phyloP scores from a whole-genome alignment of 1,139 yeast species.

The Casaregolazyma lundiana region DNA sequence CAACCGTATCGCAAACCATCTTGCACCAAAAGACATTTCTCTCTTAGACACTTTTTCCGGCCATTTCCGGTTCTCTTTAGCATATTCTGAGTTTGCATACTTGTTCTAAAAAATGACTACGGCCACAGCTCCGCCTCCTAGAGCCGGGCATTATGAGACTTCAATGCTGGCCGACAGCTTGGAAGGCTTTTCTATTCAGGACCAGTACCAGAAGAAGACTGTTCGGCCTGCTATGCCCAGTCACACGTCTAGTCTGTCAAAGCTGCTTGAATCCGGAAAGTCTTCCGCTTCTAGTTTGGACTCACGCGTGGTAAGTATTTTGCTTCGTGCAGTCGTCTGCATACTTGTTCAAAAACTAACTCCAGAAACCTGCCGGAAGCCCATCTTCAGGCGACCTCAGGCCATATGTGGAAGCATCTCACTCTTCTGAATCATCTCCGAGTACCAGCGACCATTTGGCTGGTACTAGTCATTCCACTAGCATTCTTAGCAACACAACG shows the following conservation, averaged over 20 bases:
- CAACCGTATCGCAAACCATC: background rate
- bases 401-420: background rate
- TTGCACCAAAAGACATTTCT: background rate
- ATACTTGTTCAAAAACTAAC: background rate
- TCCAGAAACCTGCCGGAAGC: conserved; percentile 5
- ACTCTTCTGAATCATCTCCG: background rate
- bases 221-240: conserved; percentile 12
- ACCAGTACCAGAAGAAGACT: conserved; percentile 13
- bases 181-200: conserved; percentile 9
- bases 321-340: background rate
- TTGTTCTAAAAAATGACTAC: background rate
- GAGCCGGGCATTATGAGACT: background rate
- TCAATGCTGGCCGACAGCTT: conserved; percentile 3
- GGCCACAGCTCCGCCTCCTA: conserved; percentile 3
- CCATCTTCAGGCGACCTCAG: background rate
- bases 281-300: conserved; percentile 6
- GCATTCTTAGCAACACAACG: background rate
- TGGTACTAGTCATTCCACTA: background rate
- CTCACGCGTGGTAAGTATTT: conserved; percentile 9
- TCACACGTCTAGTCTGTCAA: conserved; percentile 18
- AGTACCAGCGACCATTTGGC: background rate
- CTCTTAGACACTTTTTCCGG: background rate
- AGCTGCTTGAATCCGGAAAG: conserved; percentile 18
- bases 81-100: background rate
- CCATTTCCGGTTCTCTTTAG: background rate